These are phyloP conservation scores for Mediolabrus comicus DNA, from an alignment of 108 stramenopile genomes.

Conservation along the genomic window DNA sequence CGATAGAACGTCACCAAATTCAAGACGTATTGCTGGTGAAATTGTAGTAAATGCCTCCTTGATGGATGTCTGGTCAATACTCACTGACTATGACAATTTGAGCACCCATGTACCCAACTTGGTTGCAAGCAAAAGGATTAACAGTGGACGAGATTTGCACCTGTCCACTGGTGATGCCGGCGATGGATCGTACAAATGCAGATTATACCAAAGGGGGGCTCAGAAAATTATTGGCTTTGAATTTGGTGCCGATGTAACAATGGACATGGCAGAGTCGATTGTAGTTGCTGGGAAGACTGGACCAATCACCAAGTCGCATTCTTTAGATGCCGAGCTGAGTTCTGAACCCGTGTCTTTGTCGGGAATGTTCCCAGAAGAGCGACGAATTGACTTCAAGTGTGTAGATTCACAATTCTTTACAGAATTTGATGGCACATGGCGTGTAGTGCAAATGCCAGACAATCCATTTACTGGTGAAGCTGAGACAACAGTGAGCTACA, in stretches of 20 bases:
- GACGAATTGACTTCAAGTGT: conserved; percentile 60
- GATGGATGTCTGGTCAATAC: conserved; percentile 59
- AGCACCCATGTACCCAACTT: conserved; percentile 67
- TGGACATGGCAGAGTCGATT: conserved; percentile 66
- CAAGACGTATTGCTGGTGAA: conserved; percentile 59
- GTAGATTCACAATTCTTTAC: conserved; percentile 70
- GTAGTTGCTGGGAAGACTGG: conserved; percentile 9
- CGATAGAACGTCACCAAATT: conserved; percentile 59
- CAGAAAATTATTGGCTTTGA: conserved; percentile 77
- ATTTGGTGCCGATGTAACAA: conserved; percentile 67
- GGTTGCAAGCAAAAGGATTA: conserved; percentile 45
- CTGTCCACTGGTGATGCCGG: conserved; percentile 11
- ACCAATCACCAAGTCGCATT: not conserved
- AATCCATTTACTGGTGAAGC: conserved; percentile 27
- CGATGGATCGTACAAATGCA: conserved; percentile 38
- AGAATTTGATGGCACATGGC: conserved; percentile 59
- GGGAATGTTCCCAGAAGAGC: conserved; percentile 35
- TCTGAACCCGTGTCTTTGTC: not conserved
- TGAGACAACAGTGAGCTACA: conserved; percentile 62
- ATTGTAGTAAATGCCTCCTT: conserved; percentile 55
- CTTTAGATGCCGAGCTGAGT: not conserved
- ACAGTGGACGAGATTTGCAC: not conserved
- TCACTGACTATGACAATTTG: conserved; percentile 73
- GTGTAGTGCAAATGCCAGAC: conserved; percentile 27
- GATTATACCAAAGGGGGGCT: conserved; percentile 74